Evolutionary conservation across 2,329 filamentous ascomycete species (phyloP).

Genomic region (Beauveria australis): DNA sequence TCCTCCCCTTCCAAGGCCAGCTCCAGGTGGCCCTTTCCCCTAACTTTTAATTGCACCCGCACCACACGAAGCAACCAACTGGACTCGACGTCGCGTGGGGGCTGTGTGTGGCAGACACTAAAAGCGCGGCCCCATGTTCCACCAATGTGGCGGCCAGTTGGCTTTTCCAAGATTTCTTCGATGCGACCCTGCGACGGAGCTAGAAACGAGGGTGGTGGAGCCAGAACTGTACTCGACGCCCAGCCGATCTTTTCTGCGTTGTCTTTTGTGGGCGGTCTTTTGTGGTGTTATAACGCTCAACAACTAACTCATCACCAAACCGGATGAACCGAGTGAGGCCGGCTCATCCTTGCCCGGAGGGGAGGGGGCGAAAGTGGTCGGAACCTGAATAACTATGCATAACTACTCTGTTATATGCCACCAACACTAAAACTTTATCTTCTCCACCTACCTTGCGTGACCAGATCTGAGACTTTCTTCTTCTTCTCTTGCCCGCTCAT

Average conservation of each 20-base stretch:
- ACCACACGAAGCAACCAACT: background rate
- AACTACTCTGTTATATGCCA: no score
- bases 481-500: background rate
- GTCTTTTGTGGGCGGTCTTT: no score
- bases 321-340: background rate
- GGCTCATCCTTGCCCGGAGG: background rate
- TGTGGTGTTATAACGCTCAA: no score
- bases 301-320: background rate
- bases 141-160: background rate
- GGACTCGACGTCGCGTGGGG: background rate
- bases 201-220: background rate
- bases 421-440: no score
- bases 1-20: no score
- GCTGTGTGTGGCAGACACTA: background rate
- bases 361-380: no score
- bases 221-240: background rate
- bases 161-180: background rate
- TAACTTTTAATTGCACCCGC: background rate
- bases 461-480: background rate
- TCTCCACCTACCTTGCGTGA: no score
- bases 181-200: background rate
- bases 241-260: background rate
- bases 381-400: no score
- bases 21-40: background rate
- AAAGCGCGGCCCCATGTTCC: background rate